These are phyloP conservation scores for Yamadazyma paraphyllophila DNA, from an alignment of 805 yeast species.

Conservation along the genomic window DNA sequence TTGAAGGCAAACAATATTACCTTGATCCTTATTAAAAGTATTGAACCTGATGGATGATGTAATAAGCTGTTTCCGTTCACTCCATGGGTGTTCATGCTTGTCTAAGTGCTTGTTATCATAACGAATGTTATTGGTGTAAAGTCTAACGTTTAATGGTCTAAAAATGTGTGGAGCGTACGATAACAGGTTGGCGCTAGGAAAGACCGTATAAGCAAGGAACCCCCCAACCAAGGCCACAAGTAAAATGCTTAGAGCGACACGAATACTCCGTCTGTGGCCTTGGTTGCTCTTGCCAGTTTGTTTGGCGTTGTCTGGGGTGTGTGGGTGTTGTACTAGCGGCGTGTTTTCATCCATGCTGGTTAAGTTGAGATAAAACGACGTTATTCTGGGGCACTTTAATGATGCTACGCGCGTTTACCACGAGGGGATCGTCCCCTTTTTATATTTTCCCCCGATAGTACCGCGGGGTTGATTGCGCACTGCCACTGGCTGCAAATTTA, in stretches of 20 bases:
- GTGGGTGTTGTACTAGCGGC: slow-evolving; percentile 6
- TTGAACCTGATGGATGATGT: slow-evolving; percentile 20
- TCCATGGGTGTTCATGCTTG: slow-evolving; percentile 47
- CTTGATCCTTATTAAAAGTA: slow-evolving; percentile 21
- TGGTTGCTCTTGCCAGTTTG: neutral
- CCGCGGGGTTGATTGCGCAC: neutral
- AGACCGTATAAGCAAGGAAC: neutral
- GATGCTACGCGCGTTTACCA: neutral
- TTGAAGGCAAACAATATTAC: slow-evolving; percentile 41
- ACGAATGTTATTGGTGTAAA: slow-evolving; percentile 47
- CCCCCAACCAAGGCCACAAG: neutral
- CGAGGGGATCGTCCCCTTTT: neutral
- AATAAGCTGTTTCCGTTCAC: slow-evolving; percentile 34
- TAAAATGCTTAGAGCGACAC: neutral
- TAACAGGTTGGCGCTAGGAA: neutral
- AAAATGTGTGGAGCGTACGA: slow-evolving; percentile 3
- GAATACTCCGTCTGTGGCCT: neutral
- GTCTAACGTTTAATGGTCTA: slow-evolving; percentile 17
- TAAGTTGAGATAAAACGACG: neutral
- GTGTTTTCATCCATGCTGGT: slow-evolving; percentile 8
- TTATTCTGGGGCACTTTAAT: neutral
- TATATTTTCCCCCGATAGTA: neutral
- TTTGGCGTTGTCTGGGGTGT: neutral
- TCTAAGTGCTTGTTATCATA: slow-evolving; percentile 36
- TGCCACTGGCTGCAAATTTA: neutral